Conservation (phyloP, 345 rosid species). For the Lepidium aucheri region DNA sequence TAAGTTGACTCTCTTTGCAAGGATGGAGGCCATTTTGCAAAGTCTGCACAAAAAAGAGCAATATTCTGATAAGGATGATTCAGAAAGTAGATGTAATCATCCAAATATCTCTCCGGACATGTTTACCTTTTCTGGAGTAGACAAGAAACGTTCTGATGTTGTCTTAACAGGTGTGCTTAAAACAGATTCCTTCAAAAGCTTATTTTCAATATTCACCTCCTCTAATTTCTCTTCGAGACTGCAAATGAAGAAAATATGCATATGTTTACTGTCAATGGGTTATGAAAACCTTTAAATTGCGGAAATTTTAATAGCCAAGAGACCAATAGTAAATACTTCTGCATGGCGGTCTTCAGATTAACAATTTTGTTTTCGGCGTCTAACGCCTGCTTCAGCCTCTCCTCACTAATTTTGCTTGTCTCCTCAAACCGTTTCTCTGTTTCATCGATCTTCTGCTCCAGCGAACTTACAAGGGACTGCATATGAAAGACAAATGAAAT, state of each 20-base stretch:
- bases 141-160: conserved; percentile 47
- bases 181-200: conserved; percentile 58
- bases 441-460: conserved; percentile 81
- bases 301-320: neutral
- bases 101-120: neutral
- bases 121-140: conserved; percentile 34
- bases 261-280: neutral
- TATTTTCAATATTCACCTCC: conserved; percentile 70
- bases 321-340: conserved; percentile 41
- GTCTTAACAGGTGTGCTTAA: conserved; percentile 26
- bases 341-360: conserved; percentile 80
- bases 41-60: conserved; percentile 34
- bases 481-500: conserved; percentile 16
- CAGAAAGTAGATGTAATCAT: conserved; percentile 1
- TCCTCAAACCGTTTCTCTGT: conserved; percentile 77
- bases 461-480: conserved; percentile 63
- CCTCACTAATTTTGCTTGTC: conserved; percentile 75
- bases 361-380: conserved; percentile 79
- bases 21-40: conserved; percentile 60
- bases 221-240: conserved; percentile 77
- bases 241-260: conserved; percentile 20
- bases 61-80: conserved; percentile 1
- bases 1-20: conserved; percentile 40
- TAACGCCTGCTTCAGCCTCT: conserved; percentile 81
- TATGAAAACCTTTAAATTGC: neutral